phyloP scores from a whole-genome alignment of 2,329 filamentous ascomycete genomes.

The Spiromastix sp. region DNA sequence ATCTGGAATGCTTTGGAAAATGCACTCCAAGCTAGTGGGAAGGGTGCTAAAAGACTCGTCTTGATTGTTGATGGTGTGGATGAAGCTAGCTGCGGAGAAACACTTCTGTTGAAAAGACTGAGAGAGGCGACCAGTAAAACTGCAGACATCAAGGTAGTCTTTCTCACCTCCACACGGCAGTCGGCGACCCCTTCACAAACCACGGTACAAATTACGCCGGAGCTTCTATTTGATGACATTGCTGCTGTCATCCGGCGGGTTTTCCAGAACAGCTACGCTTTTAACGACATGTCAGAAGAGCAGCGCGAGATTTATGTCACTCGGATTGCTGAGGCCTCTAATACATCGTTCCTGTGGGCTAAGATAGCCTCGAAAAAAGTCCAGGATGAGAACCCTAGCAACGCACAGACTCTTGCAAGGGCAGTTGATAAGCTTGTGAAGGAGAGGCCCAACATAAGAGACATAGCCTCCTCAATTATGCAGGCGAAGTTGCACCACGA shows the following conservation, averaged over 20 bases:
- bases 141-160: slow-evolving; percentile 20
- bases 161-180: slow-evolving; percentile 19
- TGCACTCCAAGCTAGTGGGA: slow-evolving; percentile 19
- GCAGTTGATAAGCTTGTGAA: slow-evolving; percentile 19
- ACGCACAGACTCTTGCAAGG: slow-evolving; percentile 17
- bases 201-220: slow-evolving; percentile 19
- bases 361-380: slow-evolving; percentile 25
- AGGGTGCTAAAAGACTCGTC: slow-evolving; percentile 25
- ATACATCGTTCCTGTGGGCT: slow-evolving; percentile 31
- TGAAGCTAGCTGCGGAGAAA: slow-evolving; percentile 23
- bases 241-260: slow-evolving; percentile 21
- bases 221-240: slow-evolving; percentile 29
- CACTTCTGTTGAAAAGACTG: slow-evolving; percentile 19
- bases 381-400: slow-evolving; percentile 19
- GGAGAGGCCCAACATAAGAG: slow-evolving; percentile 18
- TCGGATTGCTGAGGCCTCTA: slow-evolving; percentile 23
- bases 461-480: slow-evolving; percentile 21
- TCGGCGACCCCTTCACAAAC: slow-evolving; percentile 7
- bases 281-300: slow-evolving; percentile 18
- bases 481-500: slow-evolving; percentile 18
- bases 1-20: slow-evolving; percentile 25
- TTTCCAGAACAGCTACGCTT: slow-evolving; percentile 17
- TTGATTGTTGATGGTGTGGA: slow-evolving; percentile 31
- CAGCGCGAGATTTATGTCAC: slow-evolving; percentile 24
- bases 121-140: slow-evolving; percentile 14